phyloP scores from a whole-genome alignment of 495 filamentous ascomycete genomes.

The Tuber melanosporum region DNA sequence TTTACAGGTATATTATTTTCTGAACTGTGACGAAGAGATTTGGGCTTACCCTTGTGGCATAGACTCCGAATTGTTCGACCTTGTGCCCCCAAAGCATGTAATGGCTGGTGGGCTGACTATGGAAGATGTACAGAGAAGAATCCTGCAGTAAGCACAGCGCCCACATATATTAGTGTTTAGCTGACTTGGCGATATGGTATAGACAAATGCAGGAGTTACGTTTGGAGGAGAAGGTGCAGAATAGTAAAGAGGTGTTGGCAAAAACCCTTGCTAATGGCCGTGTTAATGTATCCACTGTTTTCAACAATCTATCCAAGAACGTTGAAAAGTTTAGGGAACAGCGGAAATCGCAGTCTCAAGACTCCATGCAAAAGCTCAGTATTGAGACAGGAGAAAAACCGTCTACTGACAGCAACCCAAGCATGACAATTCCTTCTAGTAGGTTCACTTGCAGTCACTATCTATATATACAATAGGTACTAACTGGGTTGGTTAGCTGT shows the following conservation, averaged over 20 bases:
- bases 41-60: conserved; percentile 43
- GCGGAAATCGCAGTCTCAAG: conserved; percentile 31
- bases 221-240: conserved; percentile 61
- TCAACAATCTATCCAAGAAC: conserved; percentile 66
- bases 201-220: conserved; percentile 54
- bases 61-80: conserved; percentile 85
- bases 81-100: conserved; percentile 86
- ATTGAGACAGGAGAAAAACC: conserved; percentile 6
- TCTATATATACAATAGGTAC: background rate
- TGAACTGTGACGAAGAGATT: background rate
- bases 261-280: conserved; percentile 62
- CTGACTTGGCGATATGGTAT: conserved; percentile 17
- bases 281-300: conserved; percentile 61
- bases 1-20: conserved; percentile 46
- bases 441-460: background rate
- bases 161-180: background rate
- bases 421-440: background rate
- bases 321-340: conserved; percentile 64
- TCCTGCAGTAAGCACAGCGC: conserved; percentile 67
- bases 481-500: background rate
- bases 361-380: conserved; percentile 21
- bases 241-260: conserved; percentile 57
- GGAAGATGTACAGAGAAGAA: conserved; percentile 84
- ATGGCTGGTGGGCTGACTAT: conserved; percentile 91
- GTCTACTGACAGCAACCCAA: conserved; percentile 9